Conservation (phyloP, 2,329 filamentous ascomycete species). For the Exserohilum rostratum region DNA sequence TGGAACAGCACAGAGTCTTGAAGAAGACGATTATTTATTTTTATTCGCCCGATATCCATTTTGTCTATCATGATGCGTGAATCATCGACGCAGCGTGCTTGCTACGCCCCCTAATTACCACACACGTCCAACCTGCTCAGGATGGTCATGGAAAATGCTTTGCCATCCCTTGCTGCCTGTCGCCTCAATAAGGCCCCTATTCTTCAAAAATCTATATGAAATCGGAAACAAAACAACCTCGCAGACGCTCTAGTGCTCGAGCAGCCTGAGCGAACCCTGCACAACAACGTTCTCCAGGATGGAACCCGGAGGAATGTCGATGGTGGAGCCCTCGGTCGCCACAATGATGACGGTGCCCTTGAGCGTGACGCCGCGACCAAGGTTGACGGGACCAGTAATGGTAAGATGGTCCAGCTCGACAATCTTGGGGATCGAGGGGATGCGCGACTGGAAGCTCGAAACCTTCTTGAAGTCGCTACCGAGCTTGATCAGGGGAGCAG, state of each 20-base stretch:
- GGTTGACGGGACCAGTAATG: conserved; percentile 96
- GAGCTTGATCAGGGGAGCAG: conserved; percentile 97
- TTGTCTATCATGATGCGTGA: conserved; percentile 37
- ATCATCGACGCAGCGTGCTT: conserved; percentile 21
- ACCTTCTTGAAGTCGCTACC: conserved; percentile 99
- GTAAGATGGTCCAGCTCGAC: conserved; percentile 93
- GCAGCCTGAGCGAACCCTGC: conserved; percentile 85
- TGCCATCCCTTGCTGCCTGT: conserved; percentile 24
- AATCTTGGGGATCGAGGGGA: conserved; percentile 86
- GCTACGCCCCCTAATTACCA: conserved; percentile 20
- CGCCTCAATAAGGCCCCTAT: conserved; percentile 26
- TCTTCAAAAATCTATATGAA: conserved; percentile 34
- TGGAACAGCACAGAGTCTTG: not conserved
- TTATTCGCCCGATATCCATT: conserved; percentile 20
- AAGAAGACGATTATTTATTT: conserved; percentile 15
- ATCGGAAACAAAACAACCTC: conserved; percentile 18
- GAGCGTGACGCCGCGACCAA: conserved; percentile 91
- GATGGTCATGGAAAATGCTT: conserved; percentile 34
- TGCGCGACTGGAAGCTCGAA: conserved; percentile 90
- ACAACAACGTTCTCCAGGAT: conserved; percentile 99
- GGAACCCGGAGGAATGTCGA: conserved; percentile 94
- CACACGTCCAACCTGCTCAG: conserved; percentile 21
- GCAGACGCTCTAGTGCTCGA: conserved; percentile 63
- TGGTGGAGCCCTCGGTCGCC: conserved; percentile 95
- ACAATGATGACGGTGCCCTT: conserved; percentile 99